A percentile compares a stretch with the other conserved stretches of the same genome.
Evolutionary conservation across 257 asterid species (phyloP).

Genomic region (Solanum clarkiae): DNA sequence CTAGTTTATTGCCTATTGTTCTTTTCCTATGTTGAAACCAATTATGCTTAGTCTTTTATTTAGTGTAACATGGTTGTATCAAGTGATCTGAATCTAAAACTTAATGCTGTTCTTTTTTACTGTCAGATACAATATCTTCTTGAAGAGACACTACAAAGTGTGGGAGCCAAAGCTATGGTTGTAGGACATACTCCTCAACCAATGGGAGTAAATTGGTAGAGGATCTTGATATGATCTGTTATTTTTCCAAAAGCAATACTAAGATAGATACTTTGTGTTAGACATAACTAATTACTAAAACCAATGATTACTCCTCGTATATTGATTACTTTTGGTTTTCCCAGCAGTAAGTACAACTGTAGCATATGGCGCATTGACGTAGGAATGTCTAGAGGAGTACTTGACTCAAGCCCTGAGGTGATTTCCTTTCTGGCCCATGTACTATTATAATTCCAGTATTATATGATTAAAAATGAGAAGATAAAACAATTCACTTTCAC

Average conservation of each 20-base stretch:
- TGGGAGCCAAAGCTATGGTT: conserved; percentile 90
- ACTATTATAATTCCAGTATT: background rate
- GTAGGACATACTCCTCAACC: conserved; percentile 99
- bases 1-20: background rate
- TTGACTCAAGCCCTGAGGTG: conserved; percentile 93
- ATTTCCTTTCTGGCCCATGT: background rate
- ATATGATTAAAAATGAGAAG: background rate
- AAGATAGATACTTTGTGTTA: background rate
- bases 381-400: conserved; percentile 98
- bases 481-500: background rate
- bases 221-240: background rate
- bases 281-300: background rate
- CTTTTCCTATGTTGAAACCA: background rate
- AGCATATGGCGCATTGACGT: conserved; percentile 87
- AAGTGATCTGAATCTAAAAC: background rate
- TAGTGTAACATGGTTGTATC: background rate
- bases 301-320: background rate
- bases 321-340: background rate
- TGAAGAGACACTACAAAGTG: conserved; percentile 60
- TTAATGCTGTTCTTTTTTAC: background rate
- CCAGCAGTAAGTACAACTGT: conserved; percentile 61
- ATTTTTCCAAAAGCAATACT: background rate
- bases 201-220: conserved; percentile 79
- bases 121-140: conserved; percentile 65
- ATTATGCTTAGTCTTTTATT: background rate